Evolutionary conservation across 2,329 filamentous ascomycete genomes (phyloP).

Genomic region (Celoporthe dispersa): DNA sequence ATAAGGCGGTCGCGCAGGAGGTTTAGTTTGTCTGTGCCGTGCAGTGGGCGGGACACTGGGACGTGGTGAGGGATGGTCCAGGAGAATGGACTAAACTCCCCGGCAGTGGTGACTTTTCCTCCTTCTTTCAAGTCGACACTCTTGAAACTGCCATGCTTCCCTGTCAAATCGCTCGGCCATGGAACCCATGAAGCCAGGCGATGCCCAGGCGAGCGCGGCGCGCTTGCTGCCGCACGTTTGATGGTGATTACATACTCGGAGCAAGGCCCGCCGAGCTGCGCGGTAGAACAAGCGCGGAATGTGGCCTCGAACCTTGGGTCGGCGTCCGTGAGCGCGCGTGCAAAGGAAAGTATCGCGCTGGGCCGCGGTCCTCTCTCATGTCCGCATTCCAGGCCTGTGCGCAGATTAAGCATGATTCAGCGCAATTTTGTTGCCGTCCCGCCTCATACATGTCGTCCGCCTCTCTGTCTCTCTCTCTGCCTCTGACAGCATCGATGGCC

Average conservation of each 20-base stretch:
- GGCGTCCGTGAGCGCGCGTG: neutral
- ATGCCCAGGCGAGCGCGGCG: neutral
- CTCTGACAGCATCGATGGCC: neutral
- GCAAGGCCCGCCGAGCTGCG: neutral
- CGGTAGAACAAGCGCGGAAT: neutral
- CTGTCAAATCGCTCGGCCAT: neutral
- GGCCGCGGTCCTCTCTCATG: neutral
- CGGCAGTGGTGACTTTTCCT: neutral
- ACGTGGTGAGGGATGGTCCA: neutral
- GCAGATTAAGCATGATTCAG: constrained; percentile 10
- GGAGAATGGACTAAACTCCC: neutral
- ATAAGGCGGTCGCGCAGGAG: neutral
- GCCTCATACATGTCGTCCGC: neutral
- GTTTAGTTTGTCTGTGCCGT: neutral
- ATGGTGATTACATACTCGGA: neutral
- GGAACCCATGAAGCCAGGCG: neutral
- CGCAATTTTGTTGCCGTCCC: constrained; percentile 1
- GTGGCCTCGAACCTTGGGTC: neutral
- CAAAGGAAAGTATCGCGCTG: neutral
- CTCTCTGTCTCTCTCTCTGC: too few species aligned
- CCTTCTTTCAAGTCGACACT: neutral
- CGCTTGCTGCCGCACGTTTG: constrained; percentile 4
- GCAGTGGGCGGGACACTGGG: neutral
- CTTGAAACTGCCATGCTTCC: neutral
- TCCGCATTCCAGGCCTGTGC: neutral